These are phyloP conservation scores for Onygenales sp. DNA, from an alignment of 2,329 filamentous ascomycete species.

Conservation along the genomic window DNA sequence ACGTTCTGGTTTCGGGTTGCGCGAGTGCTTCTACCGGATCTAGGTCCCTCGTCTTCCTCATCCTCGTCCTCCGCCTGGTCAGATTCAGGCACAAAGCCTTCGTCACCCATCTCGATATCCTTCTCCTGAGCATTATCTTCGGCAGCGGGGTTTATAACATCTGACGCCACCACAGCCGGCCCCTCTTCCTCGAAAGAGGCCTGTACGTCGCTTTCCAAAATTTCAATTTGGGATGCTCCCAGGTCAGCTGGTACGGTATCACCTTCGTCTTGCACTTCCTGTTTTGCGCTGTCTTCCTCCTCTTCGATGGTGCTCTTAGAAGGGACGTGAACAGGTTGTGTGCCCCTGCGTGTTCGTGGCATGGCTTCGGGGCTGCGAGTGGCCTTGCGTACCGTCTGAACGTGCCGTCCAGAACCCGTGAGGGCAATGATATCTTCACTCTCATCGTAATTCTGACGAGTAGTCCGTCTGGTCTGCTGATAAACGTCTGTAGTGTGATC, in stretches of 20 bases:
- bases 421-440: conserved; percentile 48
- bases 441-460: conserved; percentile 49
- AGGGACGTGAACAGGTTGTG: conserved; percentile 15
- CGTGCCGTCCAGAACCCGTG: conserved; percentile 50
- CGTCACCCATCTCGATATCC: conserved; percentile 28
- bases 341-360: conserved; percentile 3
- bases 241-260: conserved; percentile 14
- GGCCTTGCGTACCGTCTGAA: conserved; percentile 43
- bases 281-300: conserved; percentile 38
- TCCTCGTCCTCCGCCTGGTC: conserved; percentile 35
- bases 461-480: conserved; percentile 40
- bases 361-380: conserved; percentile 40
- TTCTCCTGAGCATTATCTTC: conserved; percentile 14
- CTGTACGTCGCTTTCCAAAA: conserved; percentile 33
- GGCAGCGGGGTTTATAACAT: conserved; percentile 3
- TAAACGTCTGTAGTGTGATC: conserved; percentile 2
- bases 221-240: conserved; percentile 29
- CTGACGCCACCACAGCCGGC: conserved; percentile 12
- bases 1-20: conserved; percentile 16
- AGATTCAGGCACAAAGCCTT: conserved; percentile 32
- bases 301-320: conserved; percentile 45
- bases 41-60: conserved; percentile 45
- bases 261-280: conserved; percentile 15
- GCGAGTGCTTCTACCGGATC: conserved; percentile 30
- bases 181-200: conserved; percentile 24